Conservation (phyloP, 192 early-diverging fungal species). For the Diversispora eburnea region DNA sequence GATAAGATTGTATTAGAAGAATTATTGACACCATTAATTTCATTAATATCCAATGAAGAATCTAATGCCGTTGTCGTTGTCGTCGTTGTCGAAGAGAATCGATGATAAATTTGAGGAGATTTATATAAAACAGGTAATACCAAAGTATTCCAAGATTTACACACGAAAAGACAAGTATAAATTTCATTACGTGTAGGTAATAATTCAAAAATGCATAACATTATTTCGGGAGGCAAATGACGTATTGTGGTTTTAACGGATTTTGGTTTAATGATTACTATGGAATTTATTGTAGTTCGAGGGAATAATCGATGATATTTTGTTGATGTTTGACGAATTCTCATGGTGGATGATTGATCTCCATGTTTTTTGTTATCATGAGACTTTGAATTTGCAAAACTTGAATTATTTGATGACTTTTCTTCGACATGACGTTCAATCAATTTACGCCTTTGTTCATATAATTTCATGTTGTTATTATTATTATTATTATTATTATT, state of each 20-base stretch:
- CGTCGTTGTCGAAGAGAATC: not conserved
- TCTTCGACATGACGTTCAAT: not conserved
- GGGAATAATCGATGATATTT: not conserved
- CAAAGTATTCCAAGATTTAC: conserved; percentile 11
- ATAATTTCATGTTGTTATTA: not conserved
- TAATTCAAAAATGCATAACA: conserved; percentile 1
- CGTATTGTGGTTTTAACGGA: not conserved
- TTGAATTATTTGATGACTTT: not conserved
- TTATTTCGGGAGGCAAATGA: not conserved
- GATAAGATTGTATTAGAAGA: not conserved
- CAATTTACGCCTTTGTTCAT: conserved; percentile 6
- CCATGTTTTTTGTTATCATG: too few relatives aligned
- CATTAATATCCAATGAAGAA: too few relatives aligned
- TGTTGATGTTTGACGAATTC: not conserved
- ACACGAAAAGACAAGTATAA: conserved; percentile 7
- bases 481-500: not conserved
- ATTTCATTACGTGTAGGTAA: not conserved
- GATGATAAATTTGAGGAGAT: conserved; percentile 10
- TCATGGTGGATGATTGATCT: not conserved
- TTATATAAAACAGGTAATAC: conserved; percentile 3
- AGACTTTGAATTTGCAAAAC: not conserved
- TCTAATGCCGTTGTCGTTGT: not conserved
- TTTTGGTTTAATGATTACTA: not conserved
- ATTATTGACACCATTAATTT: too few relatives aligned
- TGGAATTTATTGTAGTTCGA: not conserved